Base-by-base conservation (phyloP, 2,329 filamentous ascomycete genomes). In the Kalaharituber pfeilii region DNA sequence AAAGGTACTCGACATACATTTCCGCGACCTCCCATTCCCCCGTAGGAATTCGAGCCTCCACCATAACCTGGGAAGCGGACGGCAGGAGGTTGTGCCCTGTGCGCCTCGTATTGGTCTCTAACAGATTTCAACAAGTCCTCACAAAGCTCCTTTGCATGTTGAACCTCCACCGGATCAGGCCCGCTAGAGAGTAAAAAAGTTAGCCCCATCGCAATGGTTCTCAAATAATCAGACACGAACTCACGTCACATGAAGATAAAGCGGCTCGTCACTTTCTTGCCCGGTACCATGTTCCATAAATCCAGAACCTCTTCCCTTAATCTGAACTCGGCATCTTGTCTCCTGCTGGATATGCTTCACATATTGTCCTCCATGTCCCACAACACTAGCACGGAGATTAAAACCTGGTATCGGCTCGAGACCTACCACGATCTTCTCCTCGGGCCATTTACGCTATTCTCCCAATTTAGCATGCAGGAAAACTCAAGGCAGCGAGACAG, bases 341-440 rank as follows among this genome's bases (percentile, higher is more conserved):
- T 94, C 87, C 66, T 88, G 81, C 69, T 96, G 91, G 61, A 98
- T 96, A 66, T 95, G 89, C 70, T 98, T 98, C 57, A 98, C 91
- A 66, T 96, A 95, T 44, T 86, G 84, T 57, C 91, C 91, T 28
- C 87, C 87, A 63, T 89, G 84, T 50, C 91, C 91, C 53, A 98
- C 91, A 49, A 98, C 89, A 67, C 96, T 88, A 52, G 91, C 91
- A 59, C 91, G 84, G 49, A 98, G 74, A 66, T 98, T 98, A 71
- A 98, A 98, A 20, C 91, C 91, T 24, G 82, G 86, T 52, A 96
- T 79, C 0, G 89, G 85, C 63, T 96, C 91, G 55, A 98, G 79
- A 59, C 81, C 80, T 62, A 98, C 88, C 1, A 86, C 82, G 50
- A 98, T 94, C 64, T 84, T 86, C 70, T 95, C 87, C 66, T 96